Evolutionary conservation across 2,329 filamentous ascomycete genomes (phyloP), one percentile per base, ranked within the genome.

Genomic region (Penicillium olsonii): DNA sequence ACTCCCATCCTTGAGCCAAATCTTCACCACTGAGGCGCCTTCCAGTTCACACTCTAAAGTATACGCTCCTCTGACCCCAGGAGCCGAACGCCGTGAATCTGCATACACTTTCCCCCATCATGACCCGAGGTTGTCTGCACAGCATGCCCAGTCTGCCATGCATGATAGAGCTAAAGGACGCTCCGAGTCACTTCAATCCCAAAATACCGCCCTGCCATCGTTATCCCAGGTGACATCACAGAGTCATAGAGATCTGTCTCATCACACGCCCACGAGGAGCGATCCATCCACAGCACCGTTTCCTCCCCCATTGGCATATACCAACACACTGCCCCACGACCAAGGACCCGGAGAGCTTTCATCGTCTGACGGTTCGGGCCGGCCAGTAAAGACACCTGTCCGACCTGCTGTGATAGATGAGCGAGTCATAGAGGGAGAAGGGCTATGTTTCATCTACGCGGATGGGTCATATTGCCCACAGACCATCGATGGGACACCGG

Each of bases 391-490:
- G 37, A 45, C 55, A 3, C 54, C 58, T 24, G 55, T 60, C n/a
- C 61, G 63, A 24, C 62, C 64, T 20, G 65, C 68, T 40, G 65
- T 75, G 10, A 62, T 76, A 12, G 69, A 73, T 41, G 74, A 77
- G 52, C 63, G 67, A 31, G 66, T 69, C 19, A 62, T 94, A 4
- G 83, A 87, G 0, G 89, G 88, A 8, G 88, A 94, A 69, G 90
- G 89, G 2, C 69, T 87, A 62, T 94, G 88, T 73, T 94, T 90
- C 66, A 86, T 94, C 54, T 94, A 94, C 66, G 89, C 92, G 56
- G 90, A 95, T 65, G 88, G 88, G 24, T 87, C 84, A 45, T 86
- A 89, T 66, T 92, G 88, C 74, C 90, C 88, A 62, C 89, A 88
- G 31, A 77, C 88, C 22, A 92, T 95, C 55, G 89, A 95, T 61